Conservation (phyloP, 371 early-diverging fungal genomes). For the Syncephalastrum racemosum region DNA sequence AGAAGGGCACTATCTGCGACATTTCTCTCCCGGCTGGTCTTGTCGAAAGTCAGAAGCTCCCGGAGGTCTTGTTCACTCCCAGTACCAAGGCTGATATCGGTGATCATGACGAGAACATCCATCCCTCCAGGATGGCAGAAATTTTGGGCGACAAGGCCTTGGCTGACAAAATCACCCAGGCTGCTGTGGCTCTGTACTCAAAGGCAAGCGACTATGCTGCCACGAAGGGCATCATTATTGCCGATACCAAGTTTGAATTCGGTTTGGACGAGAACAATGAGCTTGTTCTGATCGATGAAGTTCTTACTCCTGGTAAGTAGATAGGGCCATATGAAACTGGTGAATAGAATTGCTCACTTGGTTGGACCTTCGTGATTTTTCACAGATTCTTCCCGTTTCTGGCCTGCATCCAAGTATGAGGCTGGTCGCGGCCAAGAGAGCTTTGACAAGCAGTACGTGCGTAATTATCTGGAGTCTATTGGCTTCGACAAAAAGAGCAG, state of each 20-base stretch:
- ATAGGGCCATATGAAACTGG: neutral
- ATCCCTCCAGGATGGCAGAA: conserved; percentile 84
- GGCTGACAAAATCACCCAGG: conserved; percentile 37
- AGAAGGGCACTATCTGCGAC: conserved; percentile 91
- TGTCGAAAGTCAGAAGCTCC: conserved; percentile 83
- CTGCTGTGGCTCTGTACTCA: conserved; percentile 46
- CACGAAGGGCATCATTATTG: conserved; percentile 91
- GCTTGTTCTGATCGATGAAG: conserved; percentile 91
- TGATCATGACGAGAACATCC: conserved; percentile 96
- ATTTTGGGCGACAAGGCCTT: conserved; percentile 73
- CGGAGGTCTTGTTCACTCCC: conserved; percentile 89
- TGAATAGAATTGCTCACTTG: neutral
- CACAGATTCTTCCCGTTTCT: conserved; percentile 95
- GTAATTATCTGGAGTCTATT: conserved; percentile 90
- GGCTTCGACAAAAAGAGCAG: conserved; percentile 86
- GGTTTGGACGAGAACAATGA: conserved; percentile 84
- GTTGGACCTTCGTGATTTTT: neutral
- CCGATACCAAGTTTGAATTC: conserved; percentile 99
- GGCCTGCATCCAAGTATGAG: conserved; percentile 84
- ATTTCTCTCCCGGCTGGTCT: conserved; percentile 82
- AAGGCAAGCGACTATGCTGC: conserved; percentile 77
- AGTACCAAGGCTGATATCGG: conserved; percentile 98
- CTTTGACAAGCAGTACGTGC: conserved; percentile 96
- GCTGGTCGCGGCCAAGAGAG: conserved; percentile 87
- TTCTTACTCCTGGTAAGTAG: conserved; percentile 87